These are phyloP conservation scores for Monosiga brevicollis DNA, from an alignment of 78 protist genomes.

Conservation along the genomic window DNA sequence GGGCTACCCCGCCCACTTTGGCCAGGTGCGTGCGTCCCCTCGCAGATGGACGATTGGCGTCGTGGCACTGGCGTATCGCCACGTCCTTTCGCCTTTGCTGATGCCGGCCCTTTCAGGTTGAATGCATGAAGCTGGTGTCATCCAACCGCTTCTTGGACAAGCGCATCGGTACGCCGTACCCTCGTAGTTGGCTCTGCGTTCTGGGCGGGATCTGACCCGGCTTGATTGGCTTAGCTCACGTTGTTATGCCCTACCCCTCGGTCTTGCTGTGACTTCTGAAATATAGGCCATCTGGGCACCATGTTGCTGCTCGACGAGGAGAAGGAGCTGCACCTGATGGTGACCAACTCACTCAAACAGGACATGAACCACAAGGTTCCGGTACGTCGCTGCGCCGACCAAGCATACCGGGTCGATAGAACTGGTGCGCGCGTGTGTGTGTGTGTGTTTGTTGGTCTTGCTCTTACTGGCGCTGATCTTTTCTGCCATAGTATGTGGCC, in stretches of 20 bases:
- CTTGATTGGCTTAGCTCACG: neutral
- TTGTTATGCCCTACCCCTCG: too few relatives aligned
- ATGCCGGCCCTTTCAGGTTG: too few relatives aligned
- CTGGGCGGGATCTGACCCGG: neutral
- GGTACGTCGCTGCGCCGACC: neutral
- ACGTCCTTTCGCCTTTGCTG: neutral
- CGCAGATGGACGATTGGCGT: too few relatives aligned
- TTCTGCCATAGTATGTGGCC: slow-evolving; percentile 40
- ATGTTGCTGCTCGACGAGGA: slow-evolving; percentile 87
- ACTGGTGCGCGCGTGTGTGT: neutral
- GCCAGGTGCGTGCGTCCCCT: too few relatives aligned
- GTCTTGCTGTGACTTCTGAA: too few relatives aligned
- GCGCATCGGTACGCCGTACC: slow-evolving; percentile 39
- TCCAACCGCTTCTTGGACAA: slow-evolving; percentile 79
- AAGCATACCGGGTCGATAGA: too few relatives aligned
- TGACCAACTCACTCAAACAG: slow-evolving; percentile 79
- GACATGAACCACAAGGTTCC: neutral
- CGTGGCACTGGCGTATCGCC: too few relatives aligned
- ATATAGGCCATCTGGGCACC: slow-evolving; percentile 91
- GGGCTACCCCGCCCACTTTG: slow-evolving; percentile 57
- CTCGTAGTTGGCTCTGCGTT: neutral
- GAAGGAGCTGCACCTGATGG: slow-evolving; percentile 85
- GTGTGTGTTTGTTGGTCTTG: neutral
- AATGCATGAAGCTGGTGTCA: slow-evolving; percentile 85
- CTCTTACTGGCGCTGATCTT: neutral